phyloP scores from a whole-genome alignment of 352 stramenopile genomes.

The Phytophthora idaei region DNA sequence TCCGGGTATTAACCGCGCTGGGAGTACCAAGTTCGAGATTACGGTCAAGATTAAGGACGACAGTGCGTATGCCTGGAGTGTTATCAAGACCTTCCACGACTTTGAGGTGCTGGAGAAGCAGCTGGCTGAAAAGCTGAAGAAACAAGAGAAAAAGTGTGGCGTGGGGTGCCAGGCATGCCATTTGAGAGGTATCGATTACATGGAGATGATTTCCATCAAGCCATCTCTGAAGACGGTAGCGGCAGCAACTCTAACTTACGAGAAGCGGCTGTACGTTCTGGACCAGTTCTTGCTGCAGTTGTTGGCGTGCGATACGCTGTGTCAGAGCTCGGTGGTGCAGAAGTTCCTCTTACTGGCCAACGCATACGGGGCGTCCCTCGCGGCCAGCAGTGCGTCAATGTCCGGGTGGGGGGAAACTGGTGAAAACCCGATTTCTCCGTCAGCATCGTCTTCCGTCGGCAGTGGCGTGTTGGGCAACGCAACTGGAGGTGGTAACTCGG shows the following conservation, averaged over 20 bases:
- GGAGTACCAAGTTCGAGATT: conserved; percentile 56
- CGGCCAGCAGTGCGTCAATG: conserved; percentile 13
- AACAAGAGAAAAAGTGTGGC: conserved; percentile 76
- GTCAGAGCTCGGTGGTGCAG: conserved; percentile 74
- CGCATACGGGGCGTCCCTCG: conserved; percentile 20
- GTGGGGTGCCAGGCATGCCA: conserved; percentile 46
- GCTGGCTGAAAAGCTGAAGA: conserved; percentile 65
- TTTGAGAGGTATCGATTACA: conserved; percentile 78
- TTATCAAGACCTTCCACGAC: conserved; percentile 72
- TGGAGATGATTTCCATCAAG: conserved; percentile 53
- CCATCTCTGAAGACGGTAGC: conserved; percentile 56
- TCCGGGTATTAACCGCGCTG: conserved; percentile 18
- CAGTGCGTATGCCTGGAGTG: conserved; percentile 62
- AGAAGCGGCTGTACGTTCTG: conserved; percentile 65
- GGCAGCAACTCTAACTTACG: conserved; percentile 50
- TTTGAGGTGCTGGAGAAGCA: conserved; percentile 76
- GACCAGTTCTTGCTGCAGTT: conserved; percentile 80
- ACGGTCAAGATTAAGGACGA: conserved; percentile 67
- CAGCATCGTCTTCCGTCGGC: conserved; percentile 10
- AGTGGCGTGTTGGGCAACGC: conserved; percentile 16
- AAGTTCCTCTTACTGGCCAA: conserved; percentile 72
- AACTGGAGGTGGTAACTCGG: conserved; percentile 7
- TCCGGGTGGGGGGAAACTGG: conserved; percentile 29
- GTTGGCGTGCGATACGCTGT: conserved; percentile 68
- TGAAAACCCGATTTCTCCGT: conserved; percentile 23